Percentiles rank a stretch among this genome's conserved stretches.
phyloP scores from a whole-genome alignment of 73 alveolate species.

The Stentor coeruleus region DNA sequence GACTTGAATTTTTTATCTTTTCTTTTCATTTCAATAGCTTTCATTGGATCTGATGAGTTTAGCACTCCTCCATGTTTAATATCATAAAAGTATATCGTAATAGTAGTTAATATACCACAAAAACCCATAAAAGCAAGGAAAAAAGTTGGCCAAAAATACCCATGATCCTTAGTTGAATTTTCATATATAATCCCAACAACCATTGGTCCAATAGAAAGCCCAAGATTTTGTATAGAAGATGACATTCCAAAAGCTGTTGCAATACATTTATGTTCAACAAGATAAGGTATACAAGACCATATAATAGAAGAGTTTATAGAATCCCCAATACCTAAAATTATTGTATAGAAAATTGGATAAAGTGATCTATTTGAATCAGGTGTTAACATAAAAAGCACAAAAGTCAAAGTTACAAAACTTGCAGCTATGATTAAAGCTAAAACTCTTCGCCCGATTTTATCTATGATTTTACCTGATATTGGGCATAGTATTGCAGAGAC shows the following conservation, averaged over 20 bases:
- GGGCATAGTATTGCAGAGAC: conserved; percentile 76
- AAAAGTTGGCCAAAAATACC: not conserved
- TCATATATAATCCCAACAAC: conserved; percentile 42
- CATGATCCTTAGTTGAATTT: not conserved
- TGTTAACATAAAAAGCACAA: conserved; percentile 33
- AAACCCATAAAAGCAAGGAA: not conserved
- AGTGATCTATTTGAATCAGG: not conserved
- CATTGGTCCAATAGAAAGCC: conserved; percentile 52
- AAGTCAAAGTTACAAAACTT: conserved; percentile 34
- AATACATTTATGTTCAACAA: not conserved
- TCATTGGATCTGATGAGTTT: no score
- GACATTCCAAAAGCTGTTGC: conserved; percentile 29
- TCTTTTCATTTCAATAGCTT: no score
- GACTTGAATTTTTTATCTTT: no score
- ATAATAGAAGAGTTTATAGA: not conserved
- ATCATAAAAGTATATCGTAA: not conserved
- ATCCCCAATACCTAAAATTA: conserved; percentile 14
- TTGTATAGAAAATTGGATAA: not conserved
- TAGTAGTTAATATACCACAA: not conserved
- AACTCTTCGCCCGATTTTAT: conserved; percentile 62
- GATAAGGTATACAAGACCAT: conserved; percentile 17
- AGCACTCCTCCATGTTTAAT: not conserved
- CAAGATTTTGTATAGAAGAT: conserved; percentile 4
- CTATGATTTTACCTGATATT: conserved; percentile 56
- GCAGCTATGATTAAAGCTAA: conserved; percentile 40